Evolutionary conservation across 257 asterid genomes (phyloP).

Genomic region (Euphrasia confusa): DNA sequence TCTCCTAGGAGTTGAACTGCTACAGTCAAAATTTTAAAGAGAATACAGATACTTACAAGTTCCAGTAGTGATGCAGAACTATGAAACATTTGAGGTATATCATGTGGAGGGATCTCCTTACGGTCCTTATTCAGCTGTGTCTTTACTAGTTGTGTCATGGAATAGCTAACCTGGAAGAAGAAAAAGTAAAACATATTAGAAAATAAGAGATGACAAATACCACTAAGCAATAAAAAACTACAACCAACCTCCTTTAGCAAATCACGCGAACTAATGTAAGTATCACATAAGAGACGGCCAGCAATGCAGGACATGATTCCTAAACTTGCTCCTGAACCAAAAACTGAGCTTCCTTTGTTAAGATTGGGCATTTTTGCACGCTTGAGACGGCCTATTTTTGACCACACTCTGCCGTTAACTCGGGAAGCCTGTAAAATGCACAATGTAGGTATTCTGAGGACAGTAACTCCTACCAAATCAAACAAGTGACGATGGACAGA

Average conservation of each 20-base stretch:
- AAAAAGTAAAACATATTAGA: constrained; percentile 24
- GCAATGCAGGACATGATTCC: constrained; percentile 92
- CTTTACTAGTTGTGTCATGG: constrained; percentile 83
- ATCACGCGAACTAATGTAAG: constrained; percentile 80
- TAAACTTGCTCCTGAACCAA: constrained; percentile 89
- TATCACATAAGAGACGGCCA: constrained; percentile 96
- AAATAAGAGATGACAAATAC: constrained; percentile 23
- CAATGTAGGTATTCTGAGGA: constrained; percentile 25
- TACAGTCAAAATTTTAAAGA: constrained; percentile 20
- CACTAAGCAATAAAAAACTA: constrained; percentile 17
- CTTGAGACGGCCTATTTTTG: constrained; percentile 91
- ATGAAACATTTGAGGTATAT: constrained; percentile 76
- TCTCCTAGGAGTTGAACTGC: constrained; percentile 14
- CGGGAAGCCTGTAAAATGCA: constrained; percentile 58
- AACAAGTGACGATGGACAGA: constrained; percentile 11
- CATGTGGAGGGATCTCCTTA: constrained; percentile 77
- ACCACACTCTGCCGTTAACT: constrained; percentile 81
- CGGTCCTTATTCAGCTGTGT: constrained; percentile 79
- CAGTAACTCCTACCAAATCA: constrained; percentile 10
- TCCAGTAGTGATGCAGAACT: constrained; percentile 64
- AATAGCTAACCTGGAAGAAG: constrained; percentile 80
- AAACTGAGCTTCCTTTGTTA: constrained; percentile 63
- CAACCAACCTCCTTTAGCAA: constrained; percentile 77
- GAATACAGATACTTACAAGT: constrained; percentile 57
- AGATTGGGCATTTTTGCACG: constrained; percentile 91